Evolutionary conservation across 306 rosid species (phyloP), one percentile per base, ranked within the genome.

Genomic region (Quercus suber): DNA sequence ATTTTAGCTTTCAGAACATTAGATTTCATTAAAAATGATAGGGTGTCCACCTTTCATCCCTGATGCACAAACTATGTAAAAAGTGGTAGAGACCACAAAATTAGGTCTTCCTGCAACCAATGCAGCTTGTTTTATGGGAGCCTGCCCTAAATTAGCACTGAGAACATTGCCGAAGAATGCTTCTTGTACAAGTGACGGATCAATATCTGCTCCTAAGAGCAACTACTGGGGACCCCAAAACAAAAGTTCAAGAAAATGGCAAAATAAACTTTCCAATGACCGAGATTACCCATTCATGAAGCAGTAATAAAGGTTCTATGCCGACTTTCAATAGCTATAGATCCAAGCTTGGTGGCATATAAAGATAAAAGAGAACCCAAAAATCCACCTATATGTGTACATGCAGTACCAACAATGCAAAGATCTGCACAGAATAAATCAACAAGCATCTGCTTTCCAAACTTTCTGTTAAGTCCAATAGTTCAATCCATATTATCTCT

Each of bases 101-200:
- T 90, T 86, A 10, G 98, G 89, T 74, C 93, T 80, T 89, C 98
- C 99, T 77, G 99, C 98, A 76, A 97, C 98, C 49, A 96, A 60
- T 69, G 99, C 97, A 83, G 99, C 99, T 81, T 96, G 99, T 80
- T 98, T 91, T 55, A 96, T 97, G 0, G 99, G 99, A 82, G 99
- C 97, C 89, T 93, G 98, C 64, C 99, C 98, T 86, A 96, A 88
- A 85, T 96, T 96, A 59, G 99, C 99, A 82, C 96, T 93, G 68
- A 96, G 93, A 79, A 96, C 98, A 80, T 96, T 96, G 82, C 99
- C 96, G 33, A 96, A 96, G 87, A 82, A 69, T 63, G 93, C 98
- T 89, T 93, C 99, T 87, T 96, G 80, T 2, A 96, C 99, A 76
- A 88, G 91, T 76, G 96, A 82, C 27, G 98, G 90, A 89, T 93